Conservation (phyloP, 768 basidiomycete genomes). For the Fomitopsis serialis region DNA sequence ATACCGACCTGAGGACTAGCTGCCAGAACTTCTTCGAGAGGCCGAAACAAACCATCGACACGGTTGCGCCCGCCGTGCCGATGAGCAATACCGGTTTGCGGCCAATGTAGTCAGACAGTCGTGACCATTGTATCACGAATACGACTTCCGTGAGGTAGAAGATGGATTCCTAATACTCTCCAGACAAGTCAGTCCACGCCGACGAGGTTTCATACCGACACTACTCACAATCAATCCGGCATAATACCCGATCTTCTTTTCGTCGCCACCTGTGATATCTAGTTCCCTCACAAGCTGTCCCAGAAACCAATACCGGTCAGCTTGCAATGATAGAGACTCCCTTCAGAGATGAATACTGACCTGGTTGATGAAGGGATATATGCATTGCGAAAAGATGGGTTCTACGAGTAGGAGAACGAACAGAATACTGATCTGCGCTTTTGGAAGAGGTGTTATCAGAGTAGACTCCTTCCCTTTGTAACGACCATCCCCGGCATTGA, state of each 20-base stretch:
- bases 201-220: too few species aligned
- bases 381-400: conserved; percentile 40
- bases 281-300: conserved; percentile 41
- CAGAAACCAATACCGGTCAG: background rate
- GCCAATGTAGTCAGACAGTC: conserved; percentile 41
- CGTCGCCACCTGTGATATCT: conserved; percentile 37
- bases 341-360: conserved; percentile 15
- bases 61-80: conserved; percentile 26
- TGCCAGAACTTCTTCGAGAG: conserved; percentile 27
- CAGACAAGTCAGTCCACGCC: too few species aligned
- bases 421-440: conserved; percentile 38
- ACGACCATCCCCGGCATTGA: too few species aligned
- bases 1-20: conserved; percentile 22
- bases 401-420: conserved; percentile 40
- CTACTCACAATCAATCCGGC: conserved; percentile 42
- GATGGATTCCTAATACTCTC: conserved; percentile 22
- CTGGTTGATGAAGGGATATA: conserved; percentile 50
- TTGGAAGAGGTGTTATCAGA: conserved; percentile 36
- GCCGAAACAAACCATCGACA: conserved; percentile 32
- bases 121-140: conserved; percentile 44
- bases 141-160: conserved; percentile 42
- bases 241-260: conserved; percentile 42
- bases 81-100: conserved; percentile 44
- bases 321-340: background rate
- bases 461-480: background rate